These are phyloP conservation scores for Mycena polygramma DNA, from an alignment of 768 basidiomycete species.

Conservation along the genomic window DNA sequence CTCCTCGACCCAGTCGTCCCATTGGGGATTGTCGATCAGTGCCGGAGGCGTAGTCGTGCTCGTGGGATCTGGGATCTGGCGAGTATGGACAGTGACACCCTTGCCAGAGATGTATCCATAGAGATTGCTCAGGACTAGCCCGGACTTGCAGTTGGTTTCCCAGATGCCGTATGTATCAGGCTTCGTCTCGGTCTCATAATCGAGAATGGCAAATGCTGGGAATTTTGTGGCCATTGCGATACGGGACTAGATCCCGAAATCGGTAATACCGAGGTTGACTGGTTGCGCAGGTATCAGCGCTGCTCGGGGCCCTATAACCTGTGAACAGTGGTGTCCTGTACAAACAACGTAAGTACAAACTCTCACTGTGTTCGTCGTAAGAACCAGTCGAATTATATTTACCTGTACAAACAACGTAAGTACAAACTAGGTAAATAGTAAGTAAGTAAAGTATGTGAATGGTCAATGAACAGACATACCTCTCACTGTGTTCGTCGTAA, in stretches of 20 bases:
- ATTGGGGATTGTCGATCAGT: background rate
- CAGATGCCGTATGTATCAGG: conserved; percentile 11
- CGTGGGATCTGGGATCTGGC: background rate
- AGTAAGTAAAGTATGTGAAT: too few relatives aligned
- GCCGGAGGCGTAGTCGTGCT: conserved; percentile 7
- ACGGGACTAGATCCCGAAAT: too few relatives aligned
- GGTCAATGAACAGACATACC: too few relatives aligned
- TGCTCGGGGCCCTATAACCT: conserved; percentile 2
- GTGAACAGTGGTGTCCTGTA: too few relatives aligned
- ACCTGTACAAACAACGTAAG: too few relatives aligned
- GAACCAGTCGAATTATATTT: too few relatives aligned
- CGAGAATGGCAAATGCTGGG: background rate
- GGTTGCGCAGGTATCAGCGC: conserved; percentile 16
- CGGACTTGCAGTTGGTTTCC: conserved; percentile 4
- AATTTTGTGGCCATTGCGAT: too few relatives aligned
- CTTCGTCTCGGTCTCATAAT: background rate
- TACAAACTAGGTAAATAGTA: too few relatives aligned
- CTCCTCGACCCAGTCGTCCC: conserved; percentile 11
- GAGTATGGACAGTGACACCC: background rate
- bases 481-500: too few relatives aligned
- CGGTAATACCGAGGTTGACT: conserved; percentile 18
- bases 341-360: background rate
- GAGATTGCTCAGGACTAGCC: conserved; percentile 6
- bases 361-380: too few relatives aligned
- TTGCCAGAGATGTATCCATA: conserved; percentile 5